Conservation (phyloP, 805 yeast genomes). For the Spathaspora hagerdaliae region DNA sequence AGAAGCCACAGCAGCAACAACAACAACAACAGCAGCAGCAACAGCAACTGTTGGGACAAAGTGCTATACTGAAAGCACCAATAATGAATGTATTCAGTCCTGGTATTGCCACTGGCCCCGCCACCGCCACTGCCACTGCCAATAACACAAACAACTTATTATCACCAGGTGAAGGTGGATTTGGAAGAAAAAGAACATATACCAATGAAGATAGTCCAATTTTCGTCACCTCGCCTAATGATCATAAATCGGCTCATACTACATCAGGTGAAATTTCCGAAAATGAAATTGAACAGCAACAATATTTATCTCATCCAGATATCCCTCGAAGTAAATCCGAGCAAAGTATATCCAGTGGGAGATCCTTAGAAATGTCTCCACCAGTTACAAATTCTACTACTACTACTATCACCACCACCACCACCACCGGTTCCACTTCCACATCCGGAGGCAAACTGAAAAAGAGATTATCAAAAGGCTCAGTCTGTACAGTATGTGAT, state of each 20-base stretch:
- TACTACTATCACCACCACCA: neutral
- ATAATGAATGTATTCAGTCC: too few relatives aligned
- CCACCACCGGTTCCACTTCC: neutral
- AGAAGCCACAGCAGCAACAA: neutral
- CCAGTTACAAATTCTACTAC: neutral
- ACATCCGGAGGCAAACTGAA: constrained; percentile 11
- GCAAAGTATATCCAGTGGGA: constrained; percentile 6
- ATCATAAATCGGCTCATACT: neutral
- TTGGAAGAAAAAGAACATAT: neutral
- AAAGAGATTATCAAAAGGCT: constrained; percentile 30
- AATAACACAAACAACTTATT: neutral
- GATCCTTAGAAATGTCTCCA: neutral
- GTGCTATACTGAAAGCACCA: neutral
- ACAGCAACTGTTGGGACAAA: neutral
- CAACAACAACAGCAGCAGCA: neutral
- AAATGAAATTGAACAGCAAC: neutral
- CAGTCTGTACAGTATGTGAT: constrained; percentile 36
- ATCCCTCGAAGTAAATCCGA: constrained; percentile 12
- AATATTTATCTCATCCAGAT: constrained; percentile 6
- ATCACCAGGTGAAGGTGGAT: neutral
- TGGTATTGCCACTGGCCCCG: neutral
- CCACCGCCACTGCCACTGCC: neutral
- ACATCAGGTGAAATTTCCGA: constrained; percentile 1
- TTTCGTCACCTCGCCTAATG: constrained; percentile 1
- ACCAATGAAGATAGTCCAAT: neutral